These are phyloP conservation scores for Irpex sp. DNA, from an alignment of 1,284 basidiomycete genomes.

Conservation along the genomic window DNA sequence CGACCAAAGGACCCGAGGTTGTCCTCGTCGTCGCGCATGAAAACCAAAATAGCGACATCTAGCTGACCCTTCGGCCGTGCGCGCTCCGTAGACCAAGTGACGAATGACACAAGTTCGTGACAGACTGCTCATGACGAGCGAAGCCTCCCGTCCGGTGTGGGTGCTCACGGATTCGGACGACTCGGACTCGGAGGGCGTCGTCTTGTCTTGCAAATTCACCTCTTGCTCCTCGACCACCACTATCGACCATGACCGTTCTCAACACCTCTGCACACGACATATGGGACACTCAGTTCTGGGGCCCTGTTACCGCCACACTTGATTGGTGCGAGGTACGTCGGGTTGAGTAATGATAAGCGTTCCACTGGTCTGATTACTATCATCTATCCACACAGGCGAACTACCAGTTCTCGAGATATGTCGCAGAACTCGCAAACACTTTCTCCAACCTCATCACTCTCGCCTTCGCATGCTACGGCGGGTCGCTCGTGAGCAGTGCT, in stretches of 20 bases:
- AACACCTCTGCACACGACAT: neutral
- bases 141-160: neutral
- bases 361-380: no score
- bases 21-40: neutral
- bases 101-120: neutral
- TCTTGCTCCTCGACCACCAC: neutral
- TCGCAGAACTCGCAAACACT: constrained; percentile 63
- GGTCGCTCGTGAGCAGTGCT: constrained; percentile 29
- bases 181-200: neutral
- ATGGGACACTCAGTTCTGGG: constrained; percentile 34
- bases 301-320: constrained; percentile 59
- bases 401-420: constrained; percentile 64
- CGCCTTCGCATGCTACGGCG: constrained; percentile 43
- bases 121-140: neutral
- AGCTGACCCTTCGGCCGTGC: neutral
- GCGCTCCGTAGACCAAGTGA: neutral
- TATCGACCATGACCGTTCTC: neutral
- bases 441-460: constrained; percentile 59
- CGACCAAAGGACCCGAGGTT: neutral
- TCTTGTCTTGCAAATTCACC: neutral
- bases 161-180: neutral
- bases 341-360: neutral
- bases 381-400: constrained; percentile 40
- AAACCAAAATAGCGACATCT: neutral
- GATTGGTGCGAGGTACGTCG: constrained; percentile 63